A percentile compares a stretch with the other conserved stretches of the same genome.
Evolutionary conservation across 164 flowering plant genomes (phyloP).

Genomic region (Magnolia officinalis): DNA sequence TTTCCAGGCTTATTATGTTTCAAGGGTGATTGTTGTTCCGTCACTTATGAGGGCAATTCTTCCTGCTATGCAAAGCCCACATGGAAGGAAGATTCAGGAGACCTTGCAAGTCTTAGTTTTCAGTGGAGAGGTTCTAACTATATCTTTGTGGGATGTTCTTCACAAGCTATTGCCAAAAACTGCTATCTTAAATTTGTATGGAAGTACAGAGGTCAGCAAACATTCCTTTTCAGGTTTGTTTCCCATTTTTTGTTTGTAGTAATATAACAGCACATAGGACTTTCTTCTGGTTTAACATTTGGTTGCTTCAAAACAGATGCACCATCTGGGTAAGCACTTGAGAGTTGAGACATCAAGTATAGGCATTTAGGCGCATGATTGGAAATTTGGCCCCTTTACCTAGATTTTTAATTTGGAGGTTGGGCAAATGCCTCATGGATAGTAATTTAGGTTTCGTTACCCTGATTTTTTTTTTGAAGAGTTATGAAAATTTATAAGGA

Average conservation of each 20-base stretch:
- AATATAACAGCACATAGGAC: neutral
- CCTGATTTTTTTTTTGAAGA: too few relatives aligned
- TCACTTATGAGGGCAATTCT: slow-evolving; percentile 67
- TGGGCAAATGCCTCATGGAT: too few relatives aligned
- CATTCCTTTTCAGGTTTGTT: neutral
- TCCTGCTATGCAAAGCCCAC: slow-evolving; percentile 45
- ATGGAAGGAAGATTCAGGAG: slow-evolving; percentile 16
- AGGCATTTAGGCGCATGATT: too few relatives aligned
- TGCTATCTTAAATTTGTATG: slow-evolving; percentile 80
- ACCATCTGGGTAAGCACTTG: neutral
- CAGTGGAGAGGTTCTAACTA: slow-evolving; percentile 78
- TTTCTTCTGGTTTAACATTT: neutral
- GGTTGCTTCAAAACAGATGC: neutral
- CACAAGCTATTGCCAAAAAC: slow-evolving; percentile 57
- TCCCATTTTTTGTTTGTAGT: neutral
- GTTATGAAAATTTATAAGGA: too few relatives aligned
- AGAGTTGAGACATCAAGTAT: too few relatives aligned
- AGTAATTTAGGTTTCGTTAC: too few relatives aligned
- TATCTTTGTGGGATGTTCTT: slow-evolving; percentile 57
- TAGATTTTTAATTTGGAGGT: too few relatives aligned
- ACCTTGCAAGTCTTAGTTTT: slow-evolving; percentile 61
- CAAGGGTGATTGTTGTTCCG: slow-evolving; percentile 77
- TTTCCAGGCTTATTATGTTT: slow-evolving; percentile 60
- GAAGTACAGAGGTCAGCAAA: slow-evolving; percentile 88
- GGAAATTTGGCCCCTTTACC: too few relatives aligned